Conservation (phyloP, 257 asterid genomes). For the Nicotiana noctiflora region DNA sequence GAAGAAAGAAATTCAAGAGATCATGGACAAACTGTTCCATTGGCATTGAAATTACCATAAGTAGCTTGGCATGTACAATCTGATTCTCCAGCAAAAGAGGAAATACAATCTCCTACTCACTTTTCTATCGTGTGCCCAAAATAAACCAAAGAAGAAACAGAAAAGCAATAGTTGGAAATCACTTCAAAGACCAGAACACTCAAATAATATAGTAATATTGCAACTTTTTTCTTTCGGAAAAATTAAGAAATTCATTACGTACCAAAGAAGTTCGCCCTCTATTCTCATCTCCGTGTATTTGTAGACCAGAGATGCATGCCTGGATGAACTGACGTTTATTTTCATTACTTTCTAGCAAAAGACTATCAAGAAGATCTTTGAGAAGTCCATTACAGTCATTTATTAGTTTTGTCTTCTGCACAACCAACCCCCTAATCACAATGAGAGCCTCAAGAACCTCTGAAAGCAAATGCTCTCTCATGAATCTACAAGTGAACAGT, state of each 20-base stretch:
- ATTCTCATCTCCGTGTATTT: conserved; percentile 75
- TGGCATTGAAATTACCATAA: not conserved
- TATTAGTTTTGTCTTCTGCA: conserved; percentile 91
- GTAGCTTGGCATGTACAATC: not conserved
- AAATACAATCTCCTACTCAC: not conserved
- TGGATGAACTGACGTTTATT: conserved; percentile 90
- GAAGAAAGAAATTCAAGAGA: not conserved
- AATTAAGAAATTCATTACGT: conserved; percentile 21
- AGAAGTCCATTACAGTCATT: conserved; percentile 89
- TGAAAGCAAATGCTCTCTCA: conserved; percentile 77
- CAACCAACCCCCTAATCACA: conserved; percentile 92
- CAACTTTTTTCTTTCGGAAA: not conserved
- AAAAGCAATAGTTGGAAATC: not conserved
- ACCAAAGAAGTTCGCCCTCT: conserved; percentile 92
- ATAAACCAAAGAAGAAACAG: not conserved
- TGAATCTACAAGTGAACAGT: conserved; percentile 58
- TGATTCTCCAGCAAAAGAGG: not conserved
- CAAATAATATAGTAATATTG: not conserved
- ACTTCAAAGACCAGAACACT: not conserved
- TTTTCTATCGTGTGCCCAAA: not conserved
- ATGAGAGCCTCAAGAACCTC: conserved; percentile 96
- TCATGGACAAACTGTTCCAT: conserved; percentile 1
- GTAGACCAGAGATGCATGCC: conserved; percentile 95
- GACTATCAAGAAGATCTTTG: conserved; percentile 91
- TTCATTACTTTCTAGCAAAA: conserved; percentile 87